Conservation (phyloP, 495 filamentous ascomycete genomes). For the Hypoxylon lienhwacheense region DNA sequence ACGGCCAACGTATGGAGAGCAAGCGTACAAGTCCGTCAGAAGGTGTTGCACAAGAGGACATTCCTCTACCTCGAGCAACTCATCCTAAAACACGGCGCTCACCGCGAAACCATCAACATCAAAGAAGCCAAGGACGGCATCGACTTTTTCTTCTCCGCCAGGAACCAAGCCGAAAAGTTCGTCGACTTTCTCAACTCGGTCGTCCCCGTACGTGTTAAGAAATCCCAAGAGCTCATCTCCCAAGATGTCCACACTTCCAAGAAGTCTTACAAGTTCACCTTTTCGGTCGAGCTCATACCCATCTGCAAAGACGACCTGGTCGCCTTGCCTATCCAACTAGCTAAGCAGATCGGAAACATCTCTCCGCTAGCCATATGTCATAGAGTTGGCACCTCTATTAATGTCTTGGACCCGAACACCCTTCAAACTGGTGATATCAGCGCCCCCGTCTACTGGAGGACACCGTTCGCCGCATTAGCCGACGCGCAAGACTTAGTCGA, state of each 20-base stretch:
- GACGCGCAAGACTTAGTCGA: constrained; percentile 85
- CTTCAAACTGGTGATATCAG: constrained; percentile 87
- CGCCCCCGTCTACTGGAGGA: constrained; percentile 79
- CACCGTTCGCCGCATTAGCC: constrained; percentile 79
- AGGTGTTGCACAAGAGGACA: constrained; percentile 95
- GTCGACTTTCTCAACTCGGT: constrained; percentile 86
- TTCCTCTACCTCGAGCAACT: constrained; percentile 96
- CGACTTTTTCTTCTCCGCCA: constrained; percentile 88
- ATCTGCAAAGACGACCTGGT: constrained; percentile 97
- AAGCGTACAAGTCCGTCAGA: constrained; percentile 89
- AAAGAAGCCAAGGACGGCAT: constrained; percentile 92
- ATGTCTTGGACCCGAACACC: constrained; percentile 86
- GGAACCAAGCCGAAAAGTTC: constrained; percentile 92
- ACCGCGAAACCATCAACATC: constrained; percentile 94
- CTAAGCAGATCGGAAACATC: constrained; percentile 83
- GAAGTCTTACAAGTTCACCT: constrained; percentile 91
- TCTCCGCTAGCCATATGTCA: constrained; percentile 80
- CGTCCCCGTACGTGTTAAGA: constrained; percentile 75
- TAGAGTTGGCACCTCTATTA: constrained; percentile 85
- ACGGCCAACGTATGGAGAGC: constrained; percentile 84
- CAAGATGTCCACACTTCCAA: constrained; percentile 87
- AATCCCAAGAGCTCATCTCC: constrained; percentile 89
- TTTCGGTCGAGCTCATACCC: constrained; percentile 80
- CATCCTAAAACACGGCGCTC: constrained; percentile 89
- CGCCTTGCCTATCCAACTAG: constrained; percentile 85